These are phyloP conservation scores for Mycena kentingensis DNA, from an alignment of 768 basidiomycete genomes.

Conservation along the genomic window DNA sequence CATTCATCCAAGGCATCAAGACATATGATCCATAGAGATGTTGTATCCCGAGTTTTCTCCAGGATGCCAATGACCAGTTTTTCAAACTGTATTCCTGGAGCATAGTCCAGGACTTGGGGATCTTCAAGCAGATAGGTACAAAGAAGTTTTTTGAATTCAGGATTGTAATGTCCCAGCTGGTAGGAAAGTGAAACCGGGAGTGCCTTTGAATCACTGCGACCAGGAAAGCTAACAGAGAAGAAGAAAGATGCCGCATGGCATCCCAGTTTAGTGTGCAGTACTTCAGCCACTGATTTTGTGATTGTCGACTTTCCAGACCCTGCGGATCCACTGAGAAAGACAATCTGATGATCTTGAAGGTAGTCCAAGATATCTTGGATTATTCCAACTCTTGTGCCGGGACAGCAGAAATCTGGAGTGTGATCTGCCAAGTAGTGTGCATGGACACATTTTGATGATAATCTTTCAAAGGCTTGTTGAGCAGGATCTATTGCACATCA, in stretches of 20 bases:
- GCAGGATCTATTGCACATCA: no score
- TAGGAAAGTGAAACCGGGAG: background rate
- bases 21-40: background rate
- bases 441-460: no score
- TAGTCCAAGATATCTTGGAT: no score
- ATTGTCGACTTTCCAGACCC: conserved; percentile 8
- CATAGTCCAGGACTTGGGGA: background rate
- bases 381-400: no score
- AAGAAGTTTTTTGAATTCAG: background rate
- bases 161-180: conserved; percentile 3
- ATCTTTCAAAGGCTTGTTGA: no score
- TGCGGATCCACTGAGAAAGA: conserved; percentile 5
- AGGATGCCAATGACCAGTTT: conserved; percentile 4
- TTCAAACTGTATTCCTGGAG: background rate
- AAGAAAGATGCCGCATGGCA: conserved; percentile 11
- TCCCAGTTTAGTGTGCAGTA: background rate
- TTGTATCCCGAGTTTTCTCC: background rate
- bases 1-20: conserved; percentile 9
- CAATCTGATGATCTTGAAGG: no score
- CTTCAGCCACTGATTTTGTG: conserved; percentile 2
- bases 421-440: no score
- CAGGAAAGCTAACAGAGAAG: conserved; percentile 5
- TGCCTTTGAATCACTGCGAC: background rate
- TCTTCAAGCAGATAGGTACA: background rate
- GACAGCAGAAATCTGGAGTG: no score